Evolutionary conservation across 371 early-diverging fungal genomes (phyloP).

Genomic region (Actinomucor elegans): DNA sequence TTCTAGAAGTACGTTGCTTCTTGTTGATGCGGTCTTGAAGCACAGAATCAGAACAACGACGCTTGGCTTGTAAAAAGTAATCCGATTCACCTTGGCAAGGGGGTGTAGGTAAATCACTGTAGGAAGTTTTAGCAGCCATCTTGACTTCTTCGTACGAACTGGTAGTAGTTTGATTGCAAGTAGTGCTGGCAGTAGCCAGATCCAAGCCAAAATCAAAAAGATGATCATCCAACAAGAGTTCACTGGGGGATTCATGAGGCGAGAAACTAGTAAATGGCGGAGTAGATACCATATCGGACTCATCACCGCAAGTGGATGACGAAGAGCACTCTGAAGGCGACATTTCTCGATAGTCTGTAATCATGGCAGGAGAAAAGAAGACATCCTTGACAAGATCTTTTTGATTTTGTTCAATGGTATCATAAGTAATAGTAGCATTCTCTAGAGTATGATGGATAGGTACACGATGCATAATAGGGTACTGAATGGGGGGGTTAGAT

Average conservation of each 20-base stretch:
- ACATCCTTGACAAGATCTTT: slow-evolving; percentile 49
- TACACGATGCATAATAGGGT: neutral
- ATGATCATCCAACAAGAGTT: neutral
- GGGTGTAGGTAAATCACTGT: slow-evolving; percentile 9
- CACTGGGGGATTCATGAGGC: slow-evolving; percentile 15
- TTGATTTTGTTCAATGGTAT: slow-evolving; percentile 30
- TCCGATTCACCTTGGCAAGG: neutral
- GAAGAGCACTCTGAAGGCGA: slow-evolving; percentile 13
- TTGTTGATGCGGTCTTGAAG: slow-evolving; percentile 19
- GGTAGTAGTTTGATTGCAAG: slow-evolving; percentile 11
- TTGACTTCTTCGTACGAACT: slow-evolving; percentile 18
- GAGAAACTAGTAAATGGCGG: slow-evolving; percentile 8
- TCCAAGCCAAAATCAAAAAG: slow-evolving; percentile 29
- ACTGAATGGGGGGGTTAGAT: neutral
- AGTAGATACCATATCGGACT: slow-evolving; percentile 15
- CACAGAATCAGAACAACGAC: slow-evolving; percentile 26
- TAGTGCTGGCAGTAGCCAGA: slow-evolving; percentile 9
- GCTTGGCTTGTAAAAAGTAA: slow-evolving; percentile 11
- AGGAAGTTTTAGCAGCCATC: neutral
- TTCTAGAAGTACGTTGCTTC: slow-evolving; percentile 7
- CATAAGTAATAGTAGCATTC: slow-evolving; percentile 51
- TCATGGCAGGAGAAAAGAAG: slow-evolving; percentile 47
- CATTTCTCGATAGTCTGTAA: slow-evolving; percentile 17
- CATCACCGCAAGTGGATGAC: slow-evolving; percentile 21
- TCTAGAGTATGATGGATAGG: slow-evolving; percentile 51